Evolutionary conservation across 176 grass and related monocot species (phyloP), one percentile per base, ranked within the genome.

Genomic region (Rhynchospora tenuis): DNA sequence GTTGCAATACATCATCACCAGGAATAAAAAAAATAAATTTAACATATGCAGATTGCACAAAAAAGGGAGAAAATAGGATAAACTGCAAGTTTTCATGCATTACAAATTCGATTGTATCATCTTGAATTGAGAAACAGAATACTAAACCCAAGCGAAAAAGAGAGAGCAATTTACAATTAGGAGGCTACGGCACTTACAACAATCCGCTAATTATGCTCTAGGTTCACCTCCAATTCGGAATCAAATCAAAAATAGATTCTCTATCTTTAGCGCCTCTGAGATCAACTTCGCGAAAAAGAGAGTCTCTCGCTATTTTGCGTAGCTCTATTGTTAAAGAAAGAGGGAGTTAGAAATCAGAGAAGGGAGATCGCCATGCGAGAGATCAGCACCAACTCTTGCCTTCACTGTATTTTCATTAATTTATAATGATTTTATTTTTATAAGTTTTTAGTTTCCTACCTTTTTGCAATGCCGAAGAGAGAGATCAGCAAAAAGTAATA

Each of bases 181-280:
- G 48, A 24, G 48, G 73, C 48, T 29, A 55, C 14, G 17, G 29
- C 27, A 51, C 52, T 24, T 31, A 55, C 73, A 54, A 17, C 13
- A 16, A 29, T 28, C 31, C 5, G 46, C 72, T 55, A 19, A 76
- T 54, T 76, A 55, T 46, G 13, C 72, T 76, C 72, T 46, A 76
- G 65, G 17, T 70, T 29, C 33, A 16, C 7, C 66, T 54, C 26
- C 46, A 17, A 29, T 76, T 54, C 42, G 7, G 38, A 75, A 51
- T 31, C 17, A 55, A 76, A 76, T 29, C 45, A 22, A 54, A 28
- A 50, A 54, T 29, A 76, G 20, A 28, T 76, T 76, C 24, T 76
- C 73, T 76, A 76, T 76, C 73, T 76, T 55, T 76, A 76, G 73
- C 73, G 13, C 29, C 48, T 52, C 73, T 54, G 6, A 29, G 23